A percentile compares a stretch with the other conserved stretches of the same genome.
These are phyloP conservation scores for Helichrysum umbraculigerum DNA, from an alignment of 129 eudicot genomes.

Conservation along the genomic window DNA sequence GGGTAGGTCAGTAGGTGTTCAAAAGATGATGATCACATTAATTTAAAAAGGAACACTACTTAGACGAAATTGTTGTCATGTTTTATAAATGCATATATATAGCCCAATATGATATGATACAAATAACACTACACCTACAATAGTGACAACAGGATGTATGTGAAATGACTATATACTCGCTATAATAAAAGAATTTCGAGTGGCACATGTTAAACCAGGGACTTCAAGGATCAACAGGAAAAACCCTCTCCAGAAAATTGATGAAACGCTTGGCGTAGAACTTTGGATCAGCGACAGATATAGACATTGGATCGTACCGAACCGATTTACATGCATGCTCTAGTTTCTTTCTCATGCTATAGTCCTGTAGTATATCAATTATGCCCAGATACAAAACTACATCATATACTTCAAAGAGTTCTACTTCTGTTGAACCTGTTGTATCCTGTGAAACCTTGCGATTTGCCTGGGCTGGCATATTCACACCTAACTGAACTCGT, in stretches of 20 bases:
- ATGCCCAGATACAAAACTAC: slow-evolving; percentile 90
- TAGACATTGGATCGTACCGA: slow-evolving; percentile 64
- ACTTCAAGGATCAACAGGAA: slow-evolving; percentile 50
- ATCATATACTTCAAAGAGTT: slow-evolving; percentile 88
- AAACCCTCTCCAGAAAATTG: slow-evolving; percentile 62
- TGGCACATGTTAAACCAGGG: slow-evolving; percentile 4
- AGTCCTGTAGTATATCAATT: slow-evolving; percentile 89
- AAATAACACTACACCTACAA: slow-evolving; percentile 23
- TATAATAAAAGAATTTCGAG: slow-evolving; percentile 18
- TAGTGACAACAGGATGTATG: slow-evolving; percentile 7
- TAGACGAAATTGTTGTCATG: not conserved
- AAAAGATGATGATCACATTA: slow-evolving; percentile 3
- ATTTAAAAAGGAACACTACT: not conserved
- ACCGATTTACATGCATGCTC: slow-evolving; percentile 80
- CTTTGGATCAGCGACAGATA: slow-evolving; percentile 77
- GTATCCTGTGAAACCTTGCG: slow-evolving; percentile 56
- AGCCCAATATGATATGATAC: slow-evolving; percentile 19
- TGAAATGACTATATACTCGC: slow-evolving; percentile 21
- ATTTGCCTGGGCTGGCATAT: slow-evolving; percentile 98
- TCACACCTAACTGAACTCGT: slow-evolving; percentile 88
- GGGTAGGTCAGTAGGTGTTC: slow-evolving; percentile 2
- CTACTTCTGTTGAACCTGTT: slow-evolving; percentile 64
- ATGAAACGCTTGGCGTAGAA: slow-evolving; percentile 74
- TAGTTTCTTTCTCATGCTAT: slow-evolving; percentile 75
- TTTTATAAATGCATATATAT: slow-evolving; percentile 13